A percentile compares a stretch with the other conserved stretches of the same genome.
These are phyloP conservation scores for Xylariaceae sp. DNA, from an alignment of 2,329 filamentous ascomycete species.

Conservation along the genomic window DNA sequence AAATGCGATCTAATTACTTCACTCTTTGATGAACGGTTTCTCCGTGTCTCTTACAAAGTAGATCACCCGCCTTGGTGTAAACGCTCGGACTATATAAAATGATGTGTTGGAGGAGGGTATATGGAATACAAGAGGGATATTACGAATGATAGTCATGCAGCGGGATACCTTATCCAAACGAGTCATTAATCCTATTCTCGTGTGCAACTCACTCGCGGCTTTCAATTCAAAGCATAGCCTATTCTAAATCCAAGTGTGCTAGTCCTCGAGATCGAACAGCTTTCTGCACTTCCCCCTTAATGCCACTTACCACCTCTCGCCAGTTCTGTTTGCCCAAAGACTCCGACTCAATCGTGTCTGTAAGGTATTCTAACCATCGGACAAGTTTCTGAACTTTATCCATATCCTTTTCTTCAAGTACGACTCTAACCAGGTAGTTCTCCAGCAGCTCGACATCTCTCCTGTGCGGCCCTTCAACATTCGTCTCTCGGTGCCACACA, in stretches of 20 bases:
- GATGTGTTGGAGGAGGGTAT: too few relatives aligned
- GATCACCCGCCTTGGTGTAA: too few relatives aligned
- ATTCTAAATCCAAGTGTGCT: slow-evolving; percentile 48
- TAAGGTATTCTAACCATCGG: slow-evolving; percentile 62
- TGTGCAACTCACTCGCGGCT: too few relatives aligned
- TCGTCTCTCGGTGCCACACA: slow-evolving; percentile 74
- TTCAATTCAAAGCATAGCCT: not conserved
- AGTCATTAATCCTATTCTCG: too few relatives aligned
- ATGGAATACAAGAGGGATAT: too few relatives aligned
- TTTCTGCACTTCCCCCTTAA: slow-evolving; percentile 51
- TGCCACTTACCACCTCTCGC: slow-evolving; percentile 41
- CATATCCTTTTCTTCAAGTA: slow-evolving; percentile 74
- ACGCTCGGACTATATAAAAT: too few relatives aligned
- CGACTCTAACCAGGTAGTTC: slow-evolving; percentile 69
- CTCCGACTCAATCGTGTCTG: slow-evolving; percentile 45
- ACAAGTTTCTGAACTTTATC: slow-evolving; percentile 69
- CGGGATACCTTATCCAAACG: too few relatives aligned
- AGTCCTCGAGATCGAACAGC: slow-evolving; percentile 58
- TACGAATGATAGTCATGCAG: too few relatives aligned
- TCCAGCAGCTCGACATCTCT: slow-evolving; percentile 75
- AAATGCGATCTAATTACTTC: too few relatives aligned
- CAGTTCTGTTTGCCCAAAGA: slow-evolving; percentile 42
- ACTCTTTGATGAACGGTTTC: too few relatives aligned
- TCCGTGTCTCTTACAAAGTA: too few relatives aligned
- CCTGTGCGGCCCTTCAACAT: slow-evolving; percentile 69